A percentile compares a stretch with the other conserved stretches of the same genome.
Evolutionary conservation across 257 asterid genomes (phyloP).

Genomic region (Forsythia suspensa): DNA sequence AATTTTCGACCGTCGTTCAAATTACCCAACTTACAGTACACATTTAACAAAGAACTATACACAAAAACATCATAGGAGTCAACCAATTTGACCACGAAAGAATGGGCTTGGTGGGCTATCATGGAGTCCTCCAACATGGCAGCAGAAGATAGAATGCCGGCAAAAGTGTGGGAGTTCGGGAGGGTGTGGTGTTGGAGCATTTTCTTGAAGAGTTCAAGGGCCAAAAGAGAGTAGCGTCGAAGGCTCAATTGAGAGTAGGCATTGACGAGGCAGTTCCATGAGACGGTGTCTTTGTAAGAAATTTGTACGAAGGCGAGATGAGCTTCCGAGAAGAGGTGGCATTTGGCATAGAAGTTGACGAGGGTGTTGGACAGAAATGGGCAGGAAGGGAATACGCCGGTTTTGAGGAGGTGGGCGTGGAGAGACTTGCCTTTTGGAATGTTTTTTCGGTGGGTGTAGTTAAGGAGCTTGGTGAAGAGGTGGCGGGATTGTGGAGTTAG

Average conservation of each 20-base stretch:
- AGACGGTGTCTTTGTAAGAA: constrained; percentile 45
- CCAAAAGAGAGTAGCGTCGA: constrained; percentile 40
- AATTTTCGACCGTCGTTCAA: constrained; percentile 51
- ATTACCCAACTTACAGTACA: constrained; percentile 57
- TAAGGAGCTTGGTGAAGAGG: constrained; percentile 52
- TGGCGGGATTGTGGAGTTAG: constrained; percentile 45
- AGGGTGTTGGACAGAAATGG: constrained; percentile 53
- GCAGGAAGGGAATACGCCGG: constrained; percentile 44
- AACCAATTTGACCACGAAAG: constrained; percentile 42
- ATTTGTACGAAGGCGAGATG: constrained; percentile 52
- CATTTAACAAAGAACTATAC: constrained; percentile 59
- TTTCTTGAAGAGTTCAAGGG: constrained; percentile 46
- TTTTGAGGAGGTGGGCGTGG: constrained; percentile 71
- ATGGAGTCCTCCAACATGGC: constrained; percentile 37
- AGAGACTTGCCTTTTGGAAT: constrained; percentile 46
- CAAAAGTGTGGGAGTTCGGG: constrained; percentile 72
- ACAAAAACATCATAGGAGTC: constrained; percentile 57
- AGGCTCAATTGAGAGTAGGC: constrained; percentile 55
- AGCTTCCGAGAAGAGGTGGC: constrained; percentile 56
- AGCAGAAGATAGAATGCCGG: constrained; percentile 64
- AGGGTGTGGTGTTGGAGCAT: constrained; percentile 43
- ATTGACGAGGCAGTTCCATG: constrained; percentile 83
- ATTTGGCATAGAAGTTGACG: constrained; percentile 73
- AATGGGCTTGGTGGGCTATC: constrained; percentile 57
- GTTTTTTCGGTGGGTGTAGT: constrained; percentile 43